A percentile compares a stretch with the other conserved stretches of the same genome.
Conservation (phyloP, 2,329 filamentous ascomycete genomes). For the Dactylonectria macrodidyma region DNA sequence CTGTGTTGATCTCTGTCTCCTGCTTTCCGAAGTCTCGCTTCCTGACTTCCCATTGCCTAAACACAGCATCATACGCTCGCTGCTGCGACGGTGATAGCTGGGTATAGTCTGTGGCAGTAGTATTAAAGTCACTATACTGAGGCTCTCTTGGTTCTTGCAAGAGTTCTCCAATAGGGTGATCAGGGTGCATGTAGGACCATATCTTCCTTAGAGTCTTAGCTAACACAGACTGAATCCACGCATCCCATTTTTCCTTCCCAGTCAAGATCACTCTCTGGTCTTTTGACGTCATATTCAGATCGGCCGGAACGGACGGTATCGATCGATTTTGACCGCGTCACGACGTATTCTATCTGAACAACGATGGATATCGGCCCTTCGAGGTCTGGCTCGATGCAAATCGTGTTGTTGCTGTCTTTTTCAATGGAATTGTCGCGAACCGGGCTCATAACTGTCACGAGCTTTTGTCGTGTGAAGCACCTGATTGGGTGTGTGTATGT, state of each 20-base stretch:
- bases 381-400: no score
- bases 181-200: not conserved
- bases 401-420: no score
- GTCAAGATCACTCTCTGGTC: not conserved
- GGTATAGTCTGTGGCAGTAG: not conserved
- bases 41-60: no score
- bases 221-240: no score
- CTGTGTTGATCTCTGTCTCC: no score
- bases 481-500: no score
- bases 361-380: not conserved
- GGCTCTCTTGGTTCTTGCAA: slow-evolving; percentile 6
- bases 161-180: slow-evolving; percentile 4
- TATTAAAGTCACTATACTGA: slow-evolving; percentile 4
- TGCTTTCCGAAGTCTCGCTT: no score
- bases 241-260: not conserved
- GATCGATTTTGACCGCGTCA: not conserved
- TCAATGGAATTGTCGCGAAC: no score
- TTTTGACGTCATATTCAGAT: slow-evolving; percentile 8
- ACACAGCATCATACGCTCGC: not conserved
- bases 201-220: no score
- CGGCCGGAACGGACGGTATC: not conserved
- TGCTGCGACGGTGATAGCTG: not conserved
- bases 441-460: no score
- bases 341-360: not conserved
- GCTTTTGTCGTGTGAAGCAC: no score